Conservation (phyloP, 768 basidiomycete genomes). For the Mycena amicta region DNA sequence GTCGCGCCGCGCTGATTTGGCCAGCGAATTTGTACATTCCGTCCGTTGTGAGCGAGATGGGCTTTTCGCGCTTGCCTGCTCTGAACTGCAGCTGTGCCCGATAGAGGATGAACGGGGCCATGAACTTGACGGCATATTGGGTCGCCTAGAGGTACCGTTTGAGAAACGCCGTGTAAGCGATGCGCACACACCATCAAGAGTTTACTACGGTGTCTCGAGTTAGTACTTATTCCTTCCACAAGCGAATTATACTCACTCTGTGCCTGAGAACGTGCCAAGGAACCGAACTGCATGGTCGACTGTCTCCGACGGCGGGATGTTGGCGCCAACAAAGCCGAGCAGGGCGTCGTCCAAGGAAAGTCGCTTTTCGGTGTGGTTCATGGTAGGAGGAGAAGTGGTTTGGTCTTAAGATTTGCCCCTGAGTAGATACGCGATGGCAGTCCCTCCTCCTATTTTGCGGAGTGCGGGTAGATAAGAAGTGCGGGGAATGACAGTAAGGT, state of each 20-base stretch:
- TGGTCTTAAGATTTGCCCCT: no score
- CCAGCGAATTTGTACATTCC: slow-evolving; percentile 42
- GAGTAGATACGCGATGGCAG: no score
- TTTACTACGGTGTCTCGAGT: slow-evolving; percentile 37
- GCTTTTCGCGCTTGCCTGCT: slow-evolving; percentile 41
- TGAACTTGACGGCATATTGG: slow-evolving; percentile 52
- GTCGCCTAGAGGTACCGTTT: slow-evolving; percentile 38
- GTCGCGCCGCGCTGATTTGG: slow-evolving; percentile 49
- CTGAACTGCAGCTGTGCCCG: slow-evolving; percentile 51
- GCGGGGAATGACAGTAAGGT: neutral
- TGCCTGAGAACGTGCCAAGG: slow-evolving; percentile 59
- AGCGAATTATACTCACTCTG: slow-evolving; percentile 47
- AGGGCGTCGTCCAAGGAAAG: slow-evolving; percentile 15
- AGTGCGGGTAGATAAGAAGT: neutral
- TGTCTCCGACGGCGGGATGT: slow-evolving; percentile 35
- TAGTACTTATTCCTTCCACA: neutral
- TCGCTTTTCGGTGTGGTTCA: slow-evolving; percentile 5
- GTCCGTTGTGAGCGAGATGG: slow-evolving; percentile 38
- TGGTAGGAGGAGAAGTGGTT: no score
- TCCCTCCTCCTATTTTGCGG: no score
- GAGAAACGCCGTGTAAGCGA: neutral
- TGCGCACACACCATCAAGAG: slow-evolving; percentile 45
- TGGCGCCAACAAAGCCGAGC: slow-evolving; percentile 16
- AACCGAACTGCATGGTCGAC: slow-evolving; percentile 53
- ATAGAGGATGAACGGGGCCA: slow-evolving; percentile 49